Conservation (phyloP, 2,329 filamentous ascomycete species). For the Fusarium liriodendri region DNA sequence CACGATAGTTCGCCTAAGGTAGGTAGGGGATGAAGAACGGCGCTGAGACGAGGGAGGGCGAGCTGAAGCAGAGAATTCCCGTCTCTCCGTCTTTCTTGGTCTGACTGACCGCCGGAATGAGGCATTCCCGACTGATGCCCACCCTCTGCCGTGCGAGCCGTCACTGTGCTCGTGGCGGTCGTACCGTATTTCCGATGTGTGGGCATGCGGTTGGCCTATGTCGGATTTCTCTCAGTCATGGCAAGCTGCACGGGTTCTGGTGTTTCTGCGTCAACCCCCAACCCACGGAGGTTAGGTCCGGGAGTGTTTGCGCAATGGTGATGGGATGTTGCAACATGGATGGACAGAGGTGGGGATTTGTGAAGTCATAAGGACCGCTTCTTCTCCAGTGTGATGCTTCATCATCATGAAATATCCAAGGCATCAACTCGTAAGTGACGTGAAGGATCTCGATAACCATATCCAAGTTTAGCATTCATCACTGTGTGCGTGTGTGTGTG, state of each 20-base stretch:
- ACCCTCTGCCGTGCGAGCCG: background rate
- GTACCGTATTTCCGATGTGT: background rate
- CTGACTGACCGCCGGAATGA: conserved; percentile 28
- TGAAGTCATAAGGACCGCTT: conserved; percentile 39
- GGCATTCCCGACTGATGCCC: background rate
- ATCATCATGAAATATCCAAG: conserved; percentile 24
- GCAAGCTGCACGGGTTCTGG: conserved; percentile 3
- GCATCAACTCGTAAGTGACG: conserved; percentile 25
- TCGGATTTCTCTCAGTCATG: conserved; percentile 15
- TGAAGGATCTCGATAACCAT: conserved; percentile 37
- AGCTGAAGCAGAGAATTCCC: conserved; percentile 15
- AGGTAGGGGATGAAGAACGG: background rate
- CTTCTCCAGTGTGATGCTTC: conserved; percentile 31
- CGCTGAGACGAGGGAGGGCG: background rate
- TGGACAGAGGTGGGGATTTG: conserved; percentile 35
- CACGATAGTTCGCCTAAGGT: conserved; percentile 17
- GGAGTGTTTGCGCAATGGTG: background rate
- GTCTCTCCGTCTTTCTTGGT: background rate
- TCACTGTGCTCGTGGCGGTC: background rate
- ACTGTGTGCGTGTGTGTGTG: background rate
- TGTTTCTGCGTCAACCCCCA: conserved; percentile 20
- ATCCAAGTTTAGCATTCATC: conserved; percentile 13
- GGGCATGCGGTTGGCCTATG: conserved; percentile 6
- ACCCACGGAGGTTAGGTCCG: background rate
- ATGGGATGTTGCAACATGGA: background rate